Evolutionary conservation across 2,329 filamentous ascomycete species (phyloP), one percentile per base, ranked within the genome.

Genomic region (Ascochyta rabiei): DNA sequence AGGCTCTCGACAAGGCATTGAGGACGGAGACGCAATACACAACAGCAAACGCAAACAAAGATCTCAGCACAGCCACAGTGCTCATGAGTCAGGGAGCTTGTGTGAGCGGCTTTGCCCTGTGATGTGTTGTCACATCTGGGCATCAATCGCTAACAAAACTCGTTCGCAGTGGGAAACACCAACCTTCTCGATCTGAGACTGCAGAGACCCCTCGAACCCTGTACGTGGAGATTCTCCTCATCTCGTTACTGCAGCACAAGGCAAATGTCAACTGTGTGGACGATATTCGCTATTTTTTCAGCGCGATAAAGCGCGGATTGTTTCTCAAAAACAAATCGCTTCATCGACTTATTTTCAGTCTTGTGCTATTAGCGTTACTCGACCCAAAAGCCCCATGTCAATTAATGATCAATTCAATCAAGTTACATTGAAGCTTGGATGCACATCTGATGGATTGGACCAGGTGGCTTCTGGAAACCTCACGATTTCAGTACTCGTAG

Each of bases 321-420:
- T 7, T 46, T 70, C 10, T 69, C 73, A 64, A 31, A 70, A 67
- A 39, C 62, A 73, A 6, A 48, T 5, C 74, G 37, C 48, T 49
- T 4, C 76, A 80, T 48, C 77, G 78, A 8, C 83, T 85, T 0
- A 79, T 77, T 4, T 75, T 80, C 1, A 76, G 79, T 39, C 77
- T 83, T 0, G 69, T 88, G 1, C 83, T 89, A 48, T 81, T 83
- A 18, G 79, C 77, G 30, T 79, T 88, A 1, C 83, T 89, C 43
- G 80, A 81, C 40, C 79, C 79, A 0, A 75, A 78, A 0, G 67
- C 82, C 1, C 66, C 79, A 2, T 82, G 86, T 53, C 79, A 83
- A 12, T 24, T 53, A 48, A 42, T 71, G 16, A 41, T 69, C 0
- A 76, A 80, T 2, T 76, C 79, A 1, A 64, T 86, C 31, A 76